Evolutionary conservation across 306 rosid species (phyloP).

Genomic region (Elaeagnus macrophylla): DNA sequence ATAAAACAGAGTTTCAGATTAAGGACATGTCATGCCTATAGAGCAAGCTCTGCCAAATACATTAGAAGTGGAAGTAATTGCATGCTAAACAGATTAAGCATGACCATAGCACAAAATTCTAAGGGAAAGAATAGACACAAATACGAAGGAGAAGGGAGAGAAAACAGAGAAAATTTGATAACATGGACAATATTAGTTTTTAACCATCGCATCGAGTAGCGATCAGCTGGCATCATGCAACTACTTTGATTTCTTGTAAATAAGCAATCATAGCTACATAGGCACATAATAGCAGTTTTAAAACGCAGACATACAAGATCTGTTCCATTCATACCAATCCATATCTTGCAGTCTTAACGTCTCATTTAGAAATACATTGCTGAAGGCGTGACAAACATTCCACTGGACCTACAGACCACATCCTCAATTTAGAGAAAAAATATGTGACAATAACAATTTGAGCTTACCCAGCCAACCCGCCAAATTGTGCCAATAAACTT

Average conservation of each 20-base stretch:
- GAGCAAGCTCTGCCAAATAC: too few relatives aligned
- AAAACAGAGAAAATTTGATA: not conserved
- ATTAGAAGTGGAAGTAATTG: not conserved
- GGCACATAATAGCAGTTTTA: conserved; percentile 2
- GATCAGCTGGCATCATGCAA: not conserved
- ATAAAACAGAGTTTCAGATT: not conserved
- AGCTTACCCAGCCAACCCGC: conserved; percentile 7
- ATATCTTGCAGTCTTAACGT: conserved; percentile 68
- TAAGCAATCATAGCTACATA: not conserved
- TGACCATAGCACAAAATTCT: not conserved
- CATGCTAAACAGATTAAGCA: not conserved
- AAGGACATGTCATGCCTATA: too few relatives aligned
- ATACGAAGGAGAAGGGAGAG: too few relatives aligned
- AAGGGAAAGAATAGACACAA: not conserved
- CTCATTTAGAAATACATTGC: conserved; percentile 85
- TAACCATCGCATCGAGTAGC: not conserved
- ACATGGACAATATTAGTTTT: not conserved
- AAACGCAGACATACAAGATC: conserved; percentile 3
- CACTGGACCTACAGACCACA: conserved; percentile 64
- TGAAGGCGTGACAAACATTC: conserved; percentile 97
- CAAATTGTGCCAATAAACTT: not conserved
- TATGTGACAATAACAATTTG: not conserved
- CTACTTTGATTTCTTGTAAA: not conserved
- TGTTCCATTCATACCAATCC: conserved; percentile 53
- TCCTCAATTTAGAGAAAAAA: not conserved